These are phyloP conservation scores for Diaporthe velutina DNA, from an alignment of 2,329 filamentous ascomycete species.

Conservation along the genomic window DNA sequence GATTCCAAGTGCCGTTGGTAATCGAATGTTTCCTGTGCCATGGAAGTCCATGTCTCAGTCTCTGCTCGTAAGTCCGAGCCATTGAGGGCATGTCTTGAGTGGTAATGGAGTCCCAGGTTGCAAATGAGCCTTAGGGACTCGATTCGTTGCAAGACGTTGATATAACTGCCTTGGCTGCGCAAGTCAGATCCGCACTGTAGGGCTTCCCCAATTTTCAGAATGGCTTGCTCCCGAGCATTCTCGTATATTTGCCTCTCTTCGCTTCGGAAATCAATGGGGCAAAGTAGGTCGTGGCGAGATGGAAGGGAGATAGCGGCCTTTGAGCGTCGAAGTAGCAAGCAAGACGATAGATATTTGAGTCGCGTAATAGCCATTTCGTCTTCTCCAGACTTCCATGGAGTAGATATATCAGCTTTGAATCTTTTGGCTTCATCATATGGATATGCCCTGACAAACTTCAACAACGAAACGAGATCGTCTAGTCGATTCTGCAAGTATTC, in stretches of 20 bases:
- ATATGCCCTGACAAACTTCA: conserved; percentile 57
- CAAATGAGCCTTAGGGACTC: conserved; percentile 60
- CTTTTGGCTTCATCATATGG: conserved; percentile 54
- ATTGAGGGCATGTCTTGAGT: conserved; percentile 48
- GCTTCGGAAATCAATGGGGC: conserved; percentile 51
- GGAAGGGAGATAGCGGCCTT: conserved; percentile 56
- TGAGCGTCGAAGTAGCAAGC: conserved; percentile 55
- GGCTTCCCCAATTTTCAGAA: conserved; percentile 51
- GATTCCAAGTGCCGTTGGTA: conserved; percentile 46
- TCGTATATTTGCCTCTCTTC: conserved; percentile 55
- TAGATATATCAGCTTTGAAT: conserved; percentile 55
- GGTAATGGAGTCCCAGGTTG: conserved; percentile 58
- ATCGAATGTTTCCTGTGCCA: conserved; percentile 53
- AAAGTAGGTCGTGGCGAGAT: conserved; percentile 48
- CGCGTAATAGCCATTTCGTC: conserved; percentile 53
- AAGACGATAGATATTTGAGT: conserved; percentile 53
- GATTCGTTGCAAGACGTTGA: conserved; percentile 60
- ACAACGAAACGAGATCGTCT: conserved; percentile 55
- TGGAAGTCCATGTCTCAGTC: conserved; percentile 42
- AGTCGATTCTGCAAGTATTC: conserved; percentile 54
- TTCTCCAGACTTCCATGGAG: conserved; percentile 54
- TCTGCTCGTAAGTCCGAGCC: too few relatives aligned
- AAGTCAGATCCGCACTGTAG: conserved; percentile 42
- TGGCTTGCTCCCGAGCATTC: conserved; percentile 43
- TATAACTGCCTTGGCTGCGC: conserved; percentile 44